These are phyloP conservation scores for Salix udensis DNA, from an alignment of 345 rosid species.

Conservation along the genomic window DNA sequence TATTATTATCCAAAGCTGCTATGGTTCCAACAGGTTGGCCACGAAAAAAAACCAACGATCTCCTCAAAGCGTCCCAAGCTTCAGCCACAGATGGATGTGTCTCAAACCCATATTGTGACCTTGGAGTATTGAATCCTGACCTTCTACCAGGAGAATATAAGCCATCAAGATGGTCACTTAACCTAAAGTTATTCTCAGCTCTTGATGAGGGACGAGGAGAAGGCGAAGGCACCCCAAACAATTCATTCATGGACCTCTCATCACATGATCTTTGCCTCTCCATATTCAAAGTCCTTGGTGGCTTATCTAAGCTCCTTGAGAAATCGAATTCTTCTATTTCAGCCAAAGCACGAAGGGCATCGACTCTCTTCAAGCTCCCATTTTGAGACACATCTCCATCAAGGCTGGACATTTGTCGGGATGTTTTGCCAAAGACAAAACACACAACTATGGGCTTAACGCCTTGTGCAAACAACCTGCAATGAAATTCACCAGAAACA, in stretches of 20 bases:
- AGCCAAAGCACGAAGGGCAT: constrained; percentile 21
- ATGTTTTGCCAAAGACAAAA: not conserved
- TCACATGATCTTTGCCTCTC: constrained; percentile 76
- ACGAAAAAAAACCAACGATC: constrained; percentile 68
- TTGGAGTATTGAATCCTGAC: constrained; percentile 68
- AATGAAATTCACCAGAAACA: constrained; percentile 7
- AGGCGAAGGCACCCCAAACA: constrained; percentile 42
- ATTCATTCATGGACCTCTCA: constrained; percentile 53
- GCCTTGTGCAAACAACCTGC: constrained; percentile 16
- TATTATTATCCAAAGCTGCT: constrained; percentile 75
- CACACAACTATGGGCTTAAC: not conserved
- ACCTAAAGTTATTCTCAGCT: constrained; percentile 28
- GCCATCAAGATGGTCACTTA: constrained; percentile 37
- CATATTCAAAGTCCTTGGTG: constrained; percentile 67
- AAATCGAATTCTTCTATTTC: constrained; percentile 58
- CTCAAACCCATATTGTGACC: constrained; percentile 42
- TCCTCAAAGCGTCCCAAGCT: constrained; percentile 83
- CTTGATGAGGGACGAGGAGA: constrained; percentile 24
- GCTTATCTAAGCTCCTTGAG: constrained; percentile 62
- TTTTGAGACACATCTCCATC: constrained; percentile 34
- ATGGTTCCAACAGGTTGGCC: constrained; percentile 91
- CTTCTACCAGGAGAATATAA: constrained; percentile 51
- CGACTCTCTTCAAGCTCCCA: constrained; percentile 34
- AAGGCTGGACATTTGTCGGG: constrained; percentile 35
- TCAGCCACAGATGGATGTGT: constrained; percentile 68